Evolutionary conservation across 192 early-diverging fungal species (phyloP).

Genomic region (Podila horticola): DNA sequence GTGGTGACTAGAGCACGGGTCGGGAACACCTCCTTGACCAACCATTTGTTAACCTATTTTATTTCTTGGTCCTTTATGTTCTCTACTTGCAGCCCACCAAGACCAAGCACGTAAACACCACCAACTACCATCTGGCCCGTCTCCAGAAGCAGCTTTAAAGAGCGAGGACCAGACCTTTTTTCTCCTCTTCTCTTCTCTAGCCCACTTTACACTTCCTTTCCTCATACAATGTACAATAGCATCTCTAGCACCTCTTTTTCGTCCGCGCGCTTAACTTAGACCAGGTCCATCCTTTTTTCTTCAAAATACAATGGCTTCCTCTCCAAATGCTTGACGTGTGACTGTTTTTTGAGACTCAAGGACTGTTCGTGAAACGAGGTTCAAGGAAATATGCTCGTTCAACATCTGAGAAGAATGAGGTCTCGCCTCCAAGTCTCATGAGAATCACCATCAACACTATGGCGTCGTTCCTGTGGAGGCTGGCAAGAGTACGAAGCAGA

Average conservation of each 20-base stretch:
- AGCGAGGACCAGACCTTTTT: neutral
- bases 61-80: too few relatives aligned
- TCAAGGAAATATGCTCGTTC: too few relatives aligned
- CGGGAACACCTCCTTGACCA: neutral
- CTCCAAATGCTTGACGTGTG: neutral
- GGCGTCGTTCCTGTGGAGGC: too few relatives aligned
- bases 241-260: neutral
- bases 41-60: neutral
- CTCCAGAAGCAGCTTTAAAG: conserved; percentile 63
- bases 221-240: conserved; percentile 18
- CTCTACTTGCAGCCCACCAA: conserved; percentile 50
- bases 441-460: too few relatives aligned
- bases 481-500: too few relatives aligned
- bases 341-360: too few relatives aligned
- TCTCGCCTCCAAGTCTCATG: too few relatives aligned
- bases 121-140: conserved; percentile 68
- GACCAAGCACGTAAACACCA: conserved; percentile 58
- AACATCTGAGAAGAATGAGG: too few relatives aligned
- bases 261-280: neutral
- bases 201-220: neutral
- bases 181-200: neutral
- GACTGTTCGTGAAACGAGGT: too few relatives aligned
- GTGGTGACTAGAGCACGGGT: neutral
- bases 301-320: too few relatives aligned
- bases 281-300: too few relatives aligned